Base-by-base conservation (phyloP, 2,329 filamentous ascomycete genomes). In the Microthyrium microscopicum region DNA sequence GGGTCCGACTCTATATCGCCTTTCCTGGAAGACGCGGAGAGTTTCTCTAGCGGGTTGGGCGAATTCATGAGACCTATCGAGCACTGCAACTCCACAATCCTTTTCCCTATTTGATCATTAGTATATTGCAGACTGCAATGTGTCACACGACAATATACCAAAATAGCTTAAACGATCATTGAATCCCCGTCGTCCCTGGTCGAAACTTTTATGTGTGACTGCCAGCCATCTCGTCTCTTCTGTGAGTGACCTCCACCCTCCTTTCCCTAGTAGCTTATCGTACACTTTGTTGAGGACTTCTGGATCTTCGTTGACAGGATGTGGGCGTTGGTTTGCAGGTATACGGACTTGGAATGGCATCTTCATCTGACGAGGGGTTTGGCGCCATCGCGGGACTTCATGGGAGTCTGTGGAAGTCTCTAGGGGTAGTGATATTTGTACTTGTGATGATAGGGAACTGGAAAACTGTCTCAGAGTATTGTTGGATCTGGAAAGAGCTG, bases 181-280 rank as follows among this genome's bases (percentile, higher is more conserved):
- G 60, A 87, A 93, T 1, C 87, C 87, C 63, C 85, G 76, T 49
- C 83, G 68, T 33, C 85, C 89, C 51, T 95, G 84, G 52, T 98
- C 87, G 50, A 93, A 95, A 57, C 84, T 94, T 70, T 95, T 95
- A 57, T 95, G 89, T 43, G 89, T 98, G 36, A 98, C 72, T 20
- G 85, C 85, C 48, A 95, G 62, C 89, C 89, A 98, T 61, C 94
- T 95, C 40, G 89, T 66, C 59, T 98, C 87, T 12, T 94, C 85
- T 2, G 78, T 75, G 37, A 98, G 64, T 52, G 89, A 54, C 45
- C 68, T 70, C 44, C 79, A 70, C 37, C 80, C 81, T 29, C 68
- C 73, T 29, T 62, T 63, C 5, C 85, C 87, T 35, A 95, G 59
- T 44, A 95, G 68, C 34, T 65, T 64, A 43, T 69, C 65, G 55